Evolutionary conservation across 1,284 basidiomycete genomes (phyloP).

Genomic region (Microbotryomycetes sp.): DNA sequence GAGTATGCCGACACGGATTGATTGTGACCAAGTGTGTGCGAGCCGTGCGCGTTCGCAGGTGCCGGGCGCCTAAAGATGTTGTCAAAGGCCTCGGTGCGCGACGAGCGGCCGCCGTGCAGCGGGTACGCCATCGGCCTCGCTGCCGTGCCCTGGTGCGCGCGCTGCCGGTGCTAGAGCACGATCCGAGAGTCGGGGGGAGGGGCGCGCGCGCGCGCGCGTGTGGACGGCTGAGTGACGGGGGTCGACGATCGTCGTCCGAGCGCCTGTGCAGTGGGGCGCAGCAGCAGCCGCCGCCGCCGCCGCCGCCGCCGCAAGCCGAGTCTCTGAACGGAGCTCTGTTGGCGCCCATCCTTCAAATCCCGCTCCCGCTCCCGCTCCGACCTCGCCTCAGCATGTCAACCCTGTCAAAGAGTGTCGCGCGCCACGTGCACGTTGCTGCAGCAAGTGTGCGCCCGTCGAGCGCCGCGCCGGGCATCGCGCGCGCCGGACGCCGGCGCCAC

Average conservation of each 20-base stretch:
- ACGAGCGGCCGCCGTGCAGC: not conserved
- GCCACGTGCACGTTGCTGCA: not conserved
- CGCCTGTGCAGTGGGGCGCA: too few relatives aligned
- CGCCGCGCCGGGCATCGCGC: not conserved
- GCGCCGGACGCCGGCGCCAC: not conserved
- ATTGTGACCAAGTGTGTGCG: slow-evolving; percentile 1
- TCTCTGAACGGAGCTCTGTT: not conserved
- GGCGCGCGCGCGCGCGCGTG: too few relatives aligned
- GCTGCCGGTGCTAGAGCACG: too few relatives aligned
- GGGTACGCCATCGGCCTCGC: not conserved
- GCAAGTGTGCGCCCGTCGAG: not conserved
- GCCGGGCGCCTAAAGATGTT: slow-evolving; percentile 71
- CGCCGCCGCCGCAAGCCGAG: not conserved
- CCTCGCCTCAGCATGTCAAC: not conserved
- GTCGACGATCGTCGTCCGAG: too few relatives aligned
- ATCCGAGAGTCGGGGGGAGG: too few relatives aligned
- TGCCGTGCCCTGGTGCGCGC: too few relatives aligned
- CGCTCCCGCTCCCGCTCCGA: not conserved
- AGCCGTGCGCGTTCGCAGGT: slow-evolving; percentile 30
- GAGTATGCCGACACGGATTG: not conserved
- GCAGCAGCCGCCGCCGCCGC: too few relatives aligned
- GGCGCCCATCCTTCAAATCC: too few relatives aligned
- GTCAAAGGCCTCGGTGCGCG: slow-evolving; percentile 54
- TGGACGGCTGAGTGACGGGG: too few relatives aligned
- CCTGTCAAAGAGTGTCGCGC: too few relatives aligned